phyloP scores from a whole-genome alignment of 2,329 filamentous ascomycete genomes.

The Aphanoascus verrucosus region DNA sequence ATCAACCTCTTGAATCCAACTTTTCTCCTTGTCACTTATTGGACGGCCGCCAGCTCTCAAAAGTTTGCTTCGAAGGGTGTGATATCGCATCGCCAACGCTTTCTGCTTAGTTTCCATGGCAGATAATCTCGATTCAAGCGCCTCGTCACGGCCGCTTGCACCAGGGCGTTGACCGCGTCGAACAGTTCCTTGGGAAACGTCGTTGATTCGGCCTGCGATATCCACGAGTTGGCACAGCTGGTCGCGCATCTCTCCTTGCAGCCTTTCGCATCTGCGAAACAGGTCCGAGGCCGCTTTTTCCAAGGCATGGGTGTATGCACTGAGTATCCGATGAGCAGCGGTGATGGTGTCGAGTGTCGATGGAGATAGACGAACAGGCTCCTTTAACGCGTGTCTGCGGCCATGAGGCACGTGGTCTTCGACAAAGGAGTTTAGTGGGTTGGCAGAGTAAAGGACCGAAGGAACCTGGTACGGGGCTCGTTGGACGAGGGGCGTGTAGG shows the following conservation, averaged over 20 bases:
- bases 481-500: conserved; percentile 23
- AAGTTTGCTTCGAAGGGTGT: conserved; percentile 36
- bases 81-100: conserved; percentile 34
- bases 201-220: conserved; percentile 37
- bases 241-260: conserved; percentile 39
- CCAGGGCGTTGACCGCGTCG: conserved; percentile 20
- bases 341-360: conserved; percentile 40
- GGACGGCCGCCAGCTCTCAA: conserved; percentile 34
- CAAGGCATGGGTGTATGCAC: conserved; percentile 36
- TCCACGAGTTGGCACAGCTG: conserved; percentile 38
- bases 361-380: conserved; percentile 39
- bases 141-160: conserved; percentile 24
- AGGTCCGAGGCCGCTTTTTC: conserved; percentile 41
- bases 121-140: conserved; percentile 32
- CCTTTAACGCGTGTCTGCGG: conserved; percentile 33
- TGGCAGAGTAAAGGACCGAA: conserved; percentile 31
- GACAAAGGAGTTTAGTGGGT: conserved; percentile 32
- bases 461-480: conserved; percentile 36
- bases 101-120: conserved; percentile 33
- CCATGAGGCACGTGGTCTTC: conserved; percentile 36
- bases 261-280: conserved; percentile 42
- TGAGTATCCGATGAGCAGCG: conserved; percentile 38
- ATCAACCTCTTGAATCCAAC: conserved; percentile 37
- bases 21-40: conserved; percentile 38
- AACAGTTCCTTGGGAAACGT: conserved; percentile 27